Percentiles rank a stretch among this genome's conserved stretches.
phyloP scores from a whole-genome alignment of 768 basidiomycete genomes.

The Calvatia gigantea region DNA sequence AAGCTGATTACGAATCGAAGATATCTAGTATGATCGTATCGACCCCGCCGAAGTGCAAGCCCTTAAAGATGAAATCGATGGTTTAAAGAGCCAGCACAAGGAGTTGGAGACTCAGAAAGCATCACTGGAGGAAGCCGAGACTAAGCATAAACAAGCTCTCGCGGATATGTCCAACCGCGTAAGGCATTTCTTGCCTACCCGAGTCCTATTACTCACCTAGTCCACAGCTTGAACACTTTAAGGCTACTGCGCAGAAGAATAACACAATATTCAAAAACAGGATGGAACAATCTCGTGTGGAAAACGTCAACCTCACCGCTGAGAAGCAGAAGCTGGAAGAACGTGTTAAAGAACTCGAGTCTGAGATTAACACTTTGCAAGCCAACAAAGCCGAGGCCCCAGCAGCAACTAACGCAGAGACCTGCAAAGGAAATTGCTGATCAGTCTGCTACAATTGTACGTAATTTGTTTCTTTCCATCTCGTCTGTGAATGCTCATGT shows the following conservation, averaged over 20 bases:
- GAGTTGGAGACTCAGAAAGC: slow-evolving; percentile 19
- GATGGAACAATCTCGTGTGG: slow-evolving; percentile 31
- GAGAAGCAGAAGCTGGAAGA: slow-evolving; percentile 37
- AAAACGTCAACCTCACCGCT: slow-evolving; percentile 30
- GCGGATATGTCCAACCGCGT: slow-evolving; percentile 17
- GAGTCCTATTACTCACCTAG: neutral
- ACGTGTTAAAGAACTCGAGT: slow-evolving; percentile 34
- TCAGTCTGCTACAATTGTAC: slow-evolving; percentile 35
- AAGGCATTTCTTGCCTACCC: neutral
- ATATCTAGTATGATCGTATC: slow-evolving; percentile 81
- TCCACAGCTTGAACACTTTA: slow-evolving; percentile 37
- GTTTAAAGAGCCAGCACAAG: slow-evolving; percentile 31
- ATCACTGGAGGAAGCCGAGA: slow-evolving; percentile 14
- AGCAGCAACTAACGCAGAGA: slow-evolving; percentile 20
- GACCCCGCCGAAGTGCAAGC: slow-evolving; percentile 83
- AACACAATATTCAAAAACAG: slow-evolving; percentile 25
- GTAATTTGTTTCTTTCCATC: slow-evolving; percentile 11
- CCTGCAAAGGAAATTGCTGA: slow-evolving; percentile 24
- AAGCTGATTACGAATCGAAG: neutral
- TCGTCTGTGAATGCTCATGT: neutral
- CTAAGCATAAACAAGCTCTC: slow-evolving; percentile 2
- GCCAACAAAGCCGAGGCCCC: slow-evolving; percentile 21
- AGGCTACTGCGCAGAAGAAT: slow-evolving; percentile 27
- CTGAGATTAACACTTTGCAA: slow-evolving; percentile 30
- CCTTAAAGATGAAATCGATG: slow-evolving; percentile 69